These are phyloP conservation scores for Taphrina wiesneri DNA, from an alignment of 1,139 yeast genomes.

Conservation along the genomic window DNA sequence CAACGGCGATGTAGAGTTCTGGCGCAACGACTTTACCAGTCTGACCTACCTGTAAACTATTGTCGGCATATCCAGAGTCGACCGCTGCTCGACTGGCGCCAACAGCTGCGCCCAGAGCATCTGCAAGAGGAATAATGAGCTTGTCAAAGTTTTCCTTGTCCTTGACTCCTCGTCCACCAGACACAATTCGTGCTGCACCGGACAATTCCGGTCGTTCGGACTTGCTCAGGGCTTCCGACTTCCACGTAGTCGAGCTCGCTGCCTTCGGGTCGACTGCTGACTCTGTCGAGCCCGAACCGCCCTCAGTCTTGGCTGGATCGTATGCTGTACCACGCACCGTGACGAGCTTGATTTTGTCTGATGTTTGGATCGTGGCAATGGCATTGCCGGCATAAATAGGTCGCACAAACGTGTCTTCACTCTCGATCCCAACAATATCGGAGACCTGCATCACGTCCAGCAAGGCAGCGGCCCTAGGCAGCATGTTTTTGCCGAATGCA, in stretches of 20 bases:
- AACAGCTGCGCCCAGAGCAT: conserved; percentile 81
- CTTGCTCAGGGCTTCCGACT: conserved; percentile 68
- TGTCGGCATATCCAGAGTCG: conserved; percentile 92
- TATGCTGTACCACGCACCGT: conserved; percentile 88
- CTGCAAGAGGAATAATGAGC: conserved; percentile 79
- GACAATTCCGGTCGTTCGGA: conserved; percentile 91
- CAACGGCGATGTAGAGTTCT: conserved; percentile 86
- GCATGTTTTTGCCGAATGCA: conserved; percentile 78
- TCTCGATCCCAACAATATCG: conserved; percentile 69
- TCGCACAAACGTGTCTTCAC: conserved; percentile 74
- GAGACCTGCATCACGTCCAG: conserved; percentile 85
- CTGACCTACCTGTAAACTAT: conserved; percentile 97
- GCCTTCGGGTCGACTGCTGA: conserved; percentile 50
- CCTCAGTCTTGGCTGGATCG: conserved; percentile 52
- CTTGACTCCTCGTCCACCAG: conserved; percentile 95
- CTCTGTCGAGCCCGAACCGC: conserved; percentile 55
- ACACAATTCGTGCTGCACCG: conserved; percentile 74
- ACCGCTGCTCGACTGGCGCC: conserved; percentile 99
- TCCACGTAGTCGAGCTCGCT: conserved; percentile 53
- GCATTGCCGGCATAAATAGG: conserved; percentile 98
- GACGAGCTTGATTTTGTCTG: conserved; percentile 64
- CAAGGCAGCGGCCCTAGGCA: conserved; percentile 85
- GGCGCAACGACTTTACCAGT: conserved; percentile 98
- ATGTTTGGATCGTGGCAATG: conserved; percentile 72
- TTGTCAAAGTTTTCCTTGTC: conserved; percentile 82